Percentiles rank a stretch among this genome's conserved stretches.
Evolutionary conservation across 495 filamentous ascomycete genomes (phyloP).

Genomic region (Hyaloscypha hepaticicola): DNA sequence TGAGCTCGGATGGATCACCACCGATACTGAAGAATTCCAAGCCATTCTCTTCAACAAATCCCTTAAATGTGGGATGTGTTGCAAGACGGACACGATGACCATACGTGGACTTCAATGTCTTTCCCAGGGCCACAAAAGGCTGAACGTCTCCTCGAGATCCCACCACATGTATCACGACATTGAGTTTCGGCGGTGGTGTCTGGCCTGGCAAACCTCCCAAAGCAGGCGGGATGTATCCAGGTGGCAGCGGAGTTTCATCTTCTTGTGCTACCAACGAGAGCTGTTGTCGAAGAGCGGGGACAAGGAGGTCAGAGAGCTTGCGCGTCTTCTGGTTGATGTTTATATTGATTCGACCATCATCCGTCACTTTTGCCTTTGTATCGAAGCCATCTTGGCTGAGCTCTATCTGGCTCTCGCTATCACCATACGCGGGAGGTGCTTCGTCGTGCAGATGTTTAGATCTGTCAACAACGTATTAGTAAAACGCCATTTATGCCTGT

Average conservation of each 20-base stretch:
- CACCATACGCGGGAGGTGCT: constrained; percentile 50
- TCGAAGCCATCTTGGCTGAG: constrained; percentile 52
- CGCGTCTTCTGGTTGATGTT: constrained; percentile 66
- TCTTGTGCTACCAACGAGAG: constrained; percentile 45
- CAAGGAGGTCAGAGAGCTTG: constrained; percentile 62
- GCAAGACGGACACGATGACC: constrained; percentile 77
- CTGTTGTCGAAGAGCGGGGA: constrained; percentile 62
- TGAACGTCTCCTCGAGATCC: constrained; percentile 79
- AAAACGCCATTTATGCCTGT: background rate
- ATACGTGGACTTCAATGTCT: constrained; percentile 57
- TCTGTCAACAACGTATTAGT: constrained; percentile 16
- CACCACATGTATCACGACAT: constrained; percentile 79
- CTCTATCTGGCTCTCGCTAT: constrained; percentile 43
- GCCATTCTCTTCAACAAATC: constrained; percentile 65
- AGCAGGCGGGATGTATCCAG: constrained; percentile 61
- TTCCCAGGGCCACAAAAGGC: constrained; percentile 69
- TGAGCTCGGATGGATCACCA: constrained; percentile 75
- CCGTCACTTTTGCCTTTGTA: constrained; percentile 50
- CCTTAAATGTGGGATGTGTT: constrained; percentile 69
- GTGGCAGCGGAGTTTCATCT: constrained; percentile 44
- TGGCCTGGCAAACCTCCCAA: constrained; percentile 58
- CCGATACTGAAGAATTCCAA: constrained; percentile 81
- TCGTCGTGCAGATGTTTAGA: constrained; percentile 22
- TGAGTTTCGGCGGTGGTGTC: constrained; percentile 56
- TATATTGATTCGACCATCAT: constrained; percentile 73